phyloP scores from a whole-genome alignment of 1,284 basidiomycete species.

The Thecaphora thlaspeos region DNA sequence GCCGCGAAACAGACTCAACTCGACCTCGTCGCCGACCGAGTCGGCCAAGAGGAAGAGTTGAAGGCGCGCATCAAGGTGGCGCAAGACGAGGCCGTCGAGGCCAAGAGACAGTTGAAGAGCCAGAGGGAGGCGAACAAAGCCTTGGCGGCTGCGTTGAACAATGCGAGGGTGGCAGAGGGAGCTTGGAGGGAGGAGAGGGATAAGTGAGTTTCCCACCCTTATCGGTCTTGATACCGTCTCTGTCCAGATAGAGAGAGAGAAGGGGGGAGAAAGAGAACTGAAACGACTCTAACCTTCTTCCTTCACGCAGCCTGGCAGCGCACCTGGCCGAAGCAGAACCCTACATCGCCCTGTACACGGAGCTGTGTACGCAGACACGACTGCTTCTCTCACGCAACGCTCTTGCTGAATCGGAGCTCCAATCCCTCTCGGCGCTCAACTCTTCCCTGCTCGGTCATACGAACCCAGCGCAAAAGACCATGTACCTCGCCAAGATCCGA shows the following conservation, averaged over 20 bases:
- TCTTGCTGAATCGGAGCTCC: constrained; percentile 23
- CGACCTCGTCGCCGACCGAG: constrained; percentile 7
- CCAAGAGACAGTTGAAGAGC: constrained; percentile 8
- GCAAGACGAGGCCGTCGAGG: constrained; percentile 6
- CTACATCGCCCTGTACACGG: constrained; percentile 18
- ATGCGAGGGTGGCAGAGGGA: constrained; percentile 21
- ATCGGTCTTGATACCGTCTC: too few species aligned
- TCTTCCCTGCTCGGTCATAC: constrained; percentile 28
- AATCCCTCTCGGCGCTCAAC: constrained; percentile 19
- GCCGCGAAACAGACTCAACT: constrained; percentile 2
- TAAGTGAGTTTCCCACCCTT: too few species aligned
- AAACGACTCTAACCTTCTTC: too few species aligned
- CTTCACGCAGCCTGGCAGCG: constrained; percentile 14
- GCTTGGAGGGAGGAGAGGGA: constrained; percentile 19
- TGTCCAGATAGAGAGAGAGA: too few species aligned
- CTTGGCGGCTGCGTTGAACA: constrained; percentile 14
- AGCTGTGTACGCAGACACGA: constrained; percentile 22
- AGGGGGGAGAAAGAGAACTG: too few species aligned
- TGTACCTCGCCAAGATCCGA: constrained; percentile 31
- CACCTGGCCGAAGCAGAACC: constrained; percentile 16
- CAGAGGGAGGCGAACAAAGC: constrained; percentile 19
- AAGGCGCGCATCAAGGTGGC: constrained; percentile 11
- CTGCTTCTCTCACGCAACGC: constrained; percentile 22
- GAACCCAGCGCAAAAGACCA: constrained; percentile 35
- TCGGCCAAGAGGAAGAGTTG: constrained; percentile 15